Evolutionary conservation across 1,284 basidiomycete genomes (phyloP).

Genomic region (Peniophora sp.): DNA sequence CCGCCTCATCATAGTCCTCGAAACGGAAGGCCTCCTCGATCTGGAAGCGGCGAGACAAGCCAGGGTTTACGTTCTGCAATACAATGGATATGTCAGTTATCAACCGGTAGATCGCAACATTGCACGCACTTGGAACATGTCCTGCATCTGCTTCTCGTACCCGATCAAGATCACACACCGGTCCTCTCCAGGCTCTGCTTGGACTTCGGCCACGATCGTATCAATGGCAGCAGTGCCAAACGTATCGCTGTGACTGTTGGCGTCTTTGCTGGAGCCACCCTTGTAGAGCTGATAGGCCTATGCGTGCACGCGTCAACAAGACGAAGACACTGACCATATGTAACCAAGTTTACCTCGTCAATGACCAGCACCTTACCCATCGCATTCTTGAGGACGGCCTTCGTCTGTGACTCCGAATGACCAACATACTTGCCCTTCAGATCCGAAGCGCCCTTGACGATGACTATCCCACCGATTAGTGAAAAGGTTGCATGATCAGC

Average conservation of each 20-base stretch:
- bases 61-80: conserved; percentile 57
- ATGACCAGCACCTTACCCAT: conserved; percentile 61
- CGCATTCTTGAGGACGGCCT: conserved; percentile 45
- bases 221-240: conserved; percentile 65
- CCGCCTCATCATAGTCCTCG: conserved; percentile 47
- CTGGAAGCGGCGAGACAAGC: conserved; percentile 48
- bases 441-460: conserved; percentile 58
- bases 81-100: background rate
- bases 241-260: conserved; percentile 27
- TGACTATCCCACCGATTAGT: conserved; percentile 28
- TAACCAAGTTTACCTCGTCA: conserved; percentile 40
- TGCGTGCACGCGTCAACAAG: background rate
- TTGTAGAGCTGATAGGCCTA: conserved; percentile 63
- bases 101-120: background rate
- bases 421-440: conserved; percentile 49
- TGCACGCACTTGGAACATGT: conserved; percentile 58
- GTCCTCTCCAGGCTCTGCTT: conserved; percentile 59
- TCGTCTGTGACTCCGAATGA: conserved; percentile 55
- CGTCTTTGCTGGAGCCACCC: conserved; percentile 17
- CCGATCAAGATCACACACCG: conserved; percentile 58
- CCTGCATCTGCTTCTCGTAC: conserved; percentile 54
- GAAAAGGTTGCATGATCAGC: background rate
- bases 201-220: conserved; percentile 65
- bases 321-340: background rate
- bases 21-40: conserved; percentile 61